Evolutionary conservation across 2,329 filamentous ascomycete species (phyloP).

Genomic region (Calcarisporium arbuscula): DNA sequence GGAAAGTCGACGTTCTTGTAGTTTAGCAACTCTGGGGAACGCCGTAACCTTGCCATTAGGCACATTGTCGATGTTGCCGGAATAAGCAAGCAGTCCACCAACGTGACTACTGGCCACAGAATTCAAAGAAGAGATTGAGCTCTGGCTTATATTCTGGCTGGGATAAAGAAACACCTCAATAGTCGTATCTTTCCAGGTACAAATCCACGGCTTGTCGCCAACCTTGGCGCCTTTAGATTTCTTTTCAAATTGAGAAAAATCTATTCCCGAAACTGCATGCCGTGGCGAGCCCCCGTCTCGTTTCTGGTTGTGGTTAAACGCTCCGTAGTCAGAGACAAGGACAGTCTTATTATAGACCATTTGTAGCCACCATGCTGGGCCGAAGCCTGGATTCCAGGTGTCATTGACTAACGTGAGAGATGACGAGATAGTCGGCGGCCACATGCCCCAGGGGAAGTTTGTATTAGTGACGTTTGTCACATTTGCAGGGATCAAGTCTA

Average conservation of each 20-base stretch:
- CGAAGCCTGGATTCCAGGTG: conserved; percentile 37
- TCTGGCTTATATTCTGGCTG: conserved; percentile 40
- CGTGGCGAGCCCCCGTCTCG: too few relatives aligned
- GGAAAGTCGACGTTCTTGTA: conserved; percentile 45
- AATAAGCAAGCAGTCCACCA: too few relatives aligned
- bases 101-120: too few relatives aligned
- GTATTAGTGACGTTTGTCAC: conserved; percentile 29
- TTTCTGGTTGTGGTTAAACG: conserved; percentile 22
- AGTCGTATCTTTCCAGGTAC: conserved; percentile 49
- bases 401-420: conserved; percentile 45
- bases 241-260: conserved; percentile 13
- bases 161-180: conserved; percentile 54
- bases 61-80: too few relatives aligned
- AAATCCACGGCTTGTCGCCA: conserved; percentile 53
- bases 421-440: conserved; percentile 40
- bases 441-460: conserved; percentile 48
- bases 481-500: conserved; percentile 31
- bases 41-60: too few relatives aligned
- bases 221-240: conserved; percentile 23
- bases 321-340: conserved; percentile 38
- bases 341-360: conserved; percentile 51
- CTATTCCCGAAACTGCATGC: conserved; percentile 9
- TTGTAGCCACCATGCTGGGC: conserved; percentile 50
- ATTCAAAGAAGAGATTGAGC: conserved; percentile 7
- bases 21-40: conserved; percentile 48